Base-by-base conservation (phyloP, 495 filamentous ascomycete species). In the Tetracladium setigerum region DNA sequence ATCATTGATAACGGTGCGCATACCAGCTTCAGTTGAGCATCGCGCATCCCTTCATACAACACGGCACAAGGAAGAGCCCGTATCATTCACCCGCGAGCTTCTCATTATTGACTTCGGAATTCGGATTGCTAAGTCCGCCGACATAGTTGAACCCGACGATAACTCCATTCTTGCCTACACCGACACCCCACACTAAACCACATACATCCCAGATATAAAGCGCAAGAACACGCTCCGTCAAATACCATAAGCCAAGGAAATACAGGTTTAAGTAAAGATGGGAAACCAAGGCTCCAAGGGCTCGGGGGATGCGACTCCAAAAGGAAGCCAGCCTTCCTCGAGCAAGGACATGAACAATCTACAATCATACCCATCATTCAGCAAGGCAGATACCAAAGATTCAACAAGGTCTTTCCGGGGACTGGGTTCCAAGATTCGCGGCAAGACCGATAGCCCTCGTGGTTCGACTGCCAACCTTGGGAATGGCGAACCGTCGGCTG, bases 371-470 rank as follows among this genome's bases (percentile, higher is more conserved):
- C 87, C 91, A 31, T 95, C 92, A 17, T 89, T 98, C 65, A 85
- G 83, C 62, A 87, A 86, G 61, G 86, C 91, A 17, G 92, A 98
- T 64, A 98, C 92, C 33, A 89, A 89, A 65, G 94, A 95, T 54
- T 97, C 92, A 9, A 73, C 86, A 16, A 84, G 91, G 40, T 97
- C 92, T 1, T 77, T 97, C 58, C 92, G 74, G 31, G 49, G 49
- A 82, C 81, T 65, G 73, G 78, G 61, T 62, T 78, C 65, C 44
- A 74, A 71, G 74, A 84, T 73, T 59, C 82, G 65, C 52, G 76
- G 71, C 57, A 76, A 67, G 66, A 78, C 71, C 31, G 87, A 90
- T 57, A 97, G 90, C 60, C 90, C 94, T 31, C 74, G 87, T 42
- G 78, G 66, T 53, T 95, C 91, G 12, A 71, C 78, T 11, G 65